Base-by-base conservation (phyloP, 306 rosid genomes). In the Cicer pinnatifidum region DNA sequence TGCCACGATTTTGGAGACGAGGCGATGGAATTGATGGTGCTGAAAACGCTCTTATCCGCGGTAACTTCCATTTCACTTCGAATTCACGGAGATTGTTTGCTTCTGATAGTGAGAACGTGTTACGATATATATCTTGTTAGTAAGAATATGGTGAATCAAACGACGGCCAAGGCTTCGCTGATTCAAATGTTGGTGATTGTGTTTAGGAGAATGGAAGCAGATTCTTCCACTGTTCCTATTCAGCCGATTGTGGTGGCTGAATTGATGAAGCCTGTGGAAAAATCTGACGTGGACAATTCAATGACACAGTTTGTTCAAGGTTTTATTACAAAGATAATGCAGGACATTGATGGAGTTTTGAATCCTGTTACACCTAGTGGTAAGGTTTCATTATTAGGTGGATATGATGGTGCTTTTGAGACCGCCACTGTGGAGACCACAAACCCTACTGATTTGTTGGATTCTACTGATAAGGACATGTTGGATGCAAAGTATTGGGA, bases 401-500 rank as follows among this genome's bases (percentile, higher is more conserved):
- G 88, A 39, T 93, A 95, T 63, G 99, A 95, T 60, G 99, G 97
- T 67, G 99, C 99, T 0, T 95, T 95, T 50, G 97, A 95, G 80
- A 91, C 99, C 2, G 90, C 96, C 1, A 80, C 99, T 1, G 97
- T 90, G 81, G 97, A 91, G 90, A 88, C 93, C 3, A 95, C 99
- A 1, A 95, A 95, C 59, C 97, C 99, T 0, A 88, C 99, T 17
- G 99, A 95, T 76, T 89, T 95, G 84, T 79, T 95, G 87, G 99
- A 95, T 79, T 95, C 99, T 1, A 95, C 97, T 3, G 99, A 95
- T 71, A 95, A 95, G 83, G 99, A 95, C 76, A 95, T 95, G 99
- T 82, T 95, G 86, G 99, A 95, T 81, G 99, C 99, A 0, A 95
- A 95, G 82, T 95, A 95, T 72, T 95, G 99, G 99, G 99, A 95